These are phyloP conservation scores for Sporisorium scitamineum DNA, from an alignment of 1,284 basidiomycete species.

Conservation along the genomic window DNA sequence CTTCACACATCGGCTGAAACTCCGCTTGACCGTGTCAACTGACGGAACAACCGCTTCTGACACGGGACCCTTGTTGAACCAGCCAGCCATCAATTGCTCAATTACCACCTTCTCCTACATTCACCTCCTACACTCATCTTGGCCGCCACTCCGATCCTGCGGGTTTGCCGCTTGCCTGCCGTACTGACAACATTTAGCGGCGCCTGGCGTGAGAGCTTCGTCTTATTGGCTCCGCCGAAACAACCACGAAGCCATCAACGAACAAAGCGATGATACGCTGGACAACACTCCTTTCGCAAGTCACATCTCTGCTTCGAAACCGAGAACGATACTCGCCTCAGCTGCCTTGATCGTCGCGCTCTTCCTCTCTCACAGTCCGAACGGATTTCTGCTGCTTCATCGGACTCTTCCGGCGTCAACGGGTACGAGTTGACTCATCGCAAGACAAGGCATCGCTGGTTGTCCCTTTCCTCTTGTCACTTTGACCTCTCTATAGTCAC, in stretches of 20 bases:
- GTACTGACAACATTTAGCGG: not conserved
- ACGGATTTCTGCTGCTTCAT: not conserved
- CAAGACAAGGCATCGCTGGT: slow-evolving; percentile 1
- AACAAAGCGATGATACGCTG: not conserved
- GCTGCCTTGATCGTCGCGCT: not conserved
- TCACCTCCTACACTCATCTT: not conserved
- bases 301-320: not conserved
- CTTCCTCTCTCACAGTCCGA: not conserved
- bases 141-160: slow-evolving; percentile 1
- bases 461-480: not conserved
- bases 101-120: not conserved
- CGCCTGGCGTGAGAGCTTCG: not conserved
- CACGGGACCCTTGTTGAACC: slow-evolving; percentile 8
- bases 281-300: not conserved
- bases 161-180: not conserved
- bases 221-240: not conserved
- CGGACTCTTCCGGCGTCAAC: not conserved
- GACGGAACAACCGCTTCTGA: slow-evolving; percentile 2
- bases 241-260: not conserved
- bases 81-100: not conserved
- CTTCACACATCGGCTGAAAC: not conserved
- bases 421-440: not conserved
- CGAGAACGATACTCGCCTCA: not conserved
- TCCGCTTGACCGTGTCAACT: not conserved
- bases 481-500: not conserved